Conservation (phyloP, 2,329 filamentous ascomycete genomes). For the Fusarium pininemorale region DNA sequence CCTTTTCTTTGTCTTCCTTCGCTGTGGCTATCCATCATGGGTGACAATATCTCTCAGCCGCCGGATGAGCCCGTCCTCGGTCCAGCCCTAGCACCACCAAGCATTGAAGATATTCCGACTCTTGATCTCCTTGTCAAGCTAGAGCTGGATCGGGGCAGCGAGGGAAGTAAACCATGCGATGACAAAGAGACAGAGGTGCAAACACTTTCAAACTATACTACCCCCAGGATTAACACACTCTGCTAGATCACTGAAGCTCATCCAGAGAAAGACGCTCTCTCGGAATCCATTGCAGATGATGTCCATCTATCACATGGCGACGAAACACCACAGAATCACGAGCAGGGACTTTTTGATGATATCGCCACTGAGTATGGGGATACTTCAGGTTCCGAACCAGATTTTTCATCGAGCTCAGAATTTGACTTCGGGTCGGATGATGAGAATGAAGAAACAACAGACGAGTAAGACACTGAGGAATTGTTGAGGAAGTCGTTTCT, state of each 20-base stretch:
- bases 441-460: conserved; percentile 33
- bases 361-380: conserved; percentile 18
- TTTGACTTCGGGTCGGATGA: conserved; percentile 31
- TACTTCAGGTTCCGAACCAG: conserved; percentile 36
- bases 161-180: not conserved
- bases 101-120: not conserved
- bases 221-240: not conserved
- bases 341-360: not conserved
- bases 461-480: conserved; percentile 28
- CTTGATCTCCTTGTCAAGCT: not conserved
- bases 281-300: not conserved
- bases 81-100: not conserved
- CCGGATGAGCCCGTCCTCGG: not conserved
- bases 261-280: not conserved
- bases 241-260: not conserved
- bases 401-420: conserved; percentile 32
- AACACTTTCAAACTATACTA: not conserved
- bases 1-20: not conserved
- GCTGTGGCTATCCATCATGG: not conserved
- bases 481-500: not conserved
- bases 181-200: conserved; percentile 6
- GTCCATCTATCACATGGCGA: conserved; percentile 5
- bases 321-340: not conserved
- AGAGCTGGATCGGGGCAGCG: not conserved
- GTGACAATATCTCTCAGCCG: not conserved